Percentiles rank a stretch among this genome's conserved stretches.
These are phyloP conservation scores for Magnolia kwangsiensis DNA, from an alignment of 164 flowering plant species.

Conservation along the genomic window DNA sequence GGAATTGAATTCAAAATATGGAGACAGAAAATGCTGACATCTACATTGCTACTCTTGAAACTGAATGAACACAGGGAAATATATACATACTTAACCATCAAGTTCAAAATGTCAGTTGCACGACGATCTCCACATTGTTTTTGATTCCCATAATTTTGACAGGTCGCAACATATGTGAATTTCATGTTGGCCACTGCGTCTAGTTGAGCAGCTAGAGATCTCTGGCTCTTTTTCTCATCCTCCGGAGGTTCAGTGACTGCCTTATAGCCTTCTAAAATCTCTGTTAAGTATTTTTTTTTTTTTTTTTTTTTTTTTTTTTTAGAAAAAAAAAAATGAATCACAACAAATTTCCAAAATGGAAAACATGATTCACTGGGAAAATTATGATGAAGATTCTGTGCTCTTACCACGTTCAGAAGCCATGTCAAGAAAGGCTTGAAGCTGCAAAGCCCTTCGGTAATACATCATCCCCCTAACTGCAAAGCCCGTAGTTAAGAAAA, in stretches of 20 bases:
- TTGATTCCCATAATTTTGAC: slow-evolving; percentile 96
- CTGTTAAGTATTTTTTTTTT: slow-evolving; percentile 30
- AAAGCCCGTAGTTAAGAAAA: slow-evolving; percentile 7
- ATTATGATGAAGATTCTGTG: not conserved
- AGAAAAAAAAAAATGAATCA: not conserved
- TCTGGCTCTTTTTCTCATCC: slow-evolving; percentile 82
- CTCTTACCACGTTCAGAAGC: slow-evolving; percentile 65
- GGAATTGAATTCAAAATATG: not conserved
- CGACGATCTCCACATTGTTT: slow-evolving; percentile 91
- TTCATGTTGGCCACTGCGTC: slow-evolving; percentile 98
- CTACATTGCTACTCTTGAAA: too few relatives aligned
- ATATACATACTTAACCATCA: slow-evolving; percentile 90
- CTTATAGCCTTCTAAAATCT: slow-evolving; percentile 83
- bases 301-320: too few relatives aligned
- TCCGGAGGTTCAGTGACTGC: slow-evolving; percentile 62
- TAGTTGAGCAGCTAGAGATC: slow-evolving; percentile 71
- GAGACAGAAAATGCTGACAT: not conserved
- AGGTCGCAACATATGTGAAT: slow-evolving; percentile 92
- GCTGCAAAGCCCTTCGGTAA: slow-evolving; percentile 82
- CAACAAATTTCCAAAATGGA: not conserved
- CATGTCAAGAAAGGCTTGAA: slow-evolving; percentile 99
- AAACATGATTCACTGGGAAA: not conserved
- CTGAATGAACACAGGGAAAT: not conserved
- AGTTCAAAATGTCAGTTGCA: slow-evolving; percentile 89
- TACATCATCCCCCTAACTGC: slow-evolving; percentile 99